Conservation (phyloP, 2,329 filamentous ascomycete genomes). For the Macrophomina phaseolina region DNA sequence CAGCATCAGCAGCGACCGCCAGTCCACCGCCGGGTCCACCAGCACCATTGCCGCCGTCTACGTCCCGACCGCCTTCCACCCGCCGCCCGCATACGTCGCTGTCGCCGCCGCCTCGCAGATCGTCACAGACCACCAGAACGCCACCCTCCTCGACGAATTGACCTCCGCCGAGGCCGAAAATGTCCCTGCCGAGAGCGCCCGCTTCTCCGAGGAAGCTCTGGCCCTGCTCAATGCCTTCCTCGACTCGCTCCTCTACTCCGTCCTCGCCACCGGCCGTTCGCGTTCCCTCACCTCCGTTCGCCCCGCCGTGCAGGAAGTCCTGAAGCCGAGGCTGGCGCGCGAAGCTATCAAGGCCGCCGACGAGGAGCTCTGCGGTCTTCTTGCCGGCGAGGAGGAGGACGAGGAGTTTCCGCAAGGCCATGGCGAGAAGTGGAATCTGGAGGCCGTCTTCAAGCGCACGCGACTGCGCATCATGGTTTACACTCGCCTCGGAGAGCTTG, state of each 20-base stretch:
- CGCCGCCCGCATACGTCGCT: slow-evolving; percentile 86
- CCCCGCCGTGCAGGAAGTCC: slow-evolving; percentile 81
- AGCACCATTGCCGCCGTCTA: slow-evolving; percentile 63
- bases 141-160: slow-evolving; percentile 71
- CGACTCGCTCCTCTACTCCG: slow-evolving; percentile 89
- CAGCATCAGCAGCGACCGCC: slow-evolving; percentile 73
- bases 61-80: slow-evolving; percentile 72
- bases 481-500: slow-evolving; percentile 92
- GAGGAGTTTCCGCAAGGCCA: slow-evolving; percentile 48
- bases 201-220: slow-evolving; percentile 76
- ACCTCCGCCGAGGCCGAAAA: slow-evolving; percentile 71
- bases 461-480: slow-evolving; percentile 97
- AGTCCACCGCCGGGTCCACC: slow-evolving; percentile 59
- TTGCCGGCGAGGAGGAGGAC: slow-evolving; percentile 77
- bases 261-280: slow-evolving; percentile 80
- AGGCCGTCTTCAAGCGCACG: slow-evolving; percentile 91
- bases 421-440: slow-evolving; percentile 77
- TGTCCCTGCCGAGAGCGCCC: slow-evolving; percentile 63
- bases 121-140: slow-evolving; percentile 85
- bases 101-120: slow-evolving; percentile 87
- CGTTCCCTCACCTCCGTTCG: slow-evolving; percentile 77
- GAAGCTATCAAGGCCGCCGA: slow-evolving; percentile 84
- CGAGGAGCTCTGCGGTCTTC: slow-evolving; percentile 84
- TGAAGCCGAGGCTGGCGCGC: slow-evolving; percentile 87
- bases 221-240: slow-evolving; percentile 87